Conservation (phyloP, 495 filamentous ascomycete genomes). For the Recurvomyces mirabilis region DNA sequence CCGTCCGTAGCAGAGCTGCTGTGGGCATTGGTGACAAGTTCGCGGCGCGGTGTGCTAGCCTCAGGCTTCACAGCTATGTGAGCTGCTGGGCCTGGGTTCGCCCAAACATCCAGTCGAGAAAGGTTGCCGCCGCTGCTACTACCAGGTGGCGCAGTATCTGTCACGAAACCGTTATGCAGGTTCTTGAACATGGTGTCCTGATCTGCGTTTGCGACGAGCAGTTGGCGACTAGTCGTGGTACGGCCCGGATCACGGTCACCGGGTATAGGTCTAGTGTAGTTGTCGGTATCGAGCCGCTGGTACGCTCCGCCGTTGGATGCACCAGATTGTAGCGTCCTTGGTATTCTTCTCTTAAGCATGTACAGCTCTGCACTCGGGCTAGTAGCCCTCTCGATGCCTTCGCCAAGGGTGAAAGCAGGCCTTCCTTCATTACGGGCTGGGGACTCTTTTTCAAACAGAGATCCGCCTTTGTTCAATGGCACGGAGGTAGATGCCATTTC, state of each 20-base stretch:
- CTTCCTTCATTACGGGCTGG: background rate
- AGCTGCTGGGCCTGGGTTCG: too few species aligned
- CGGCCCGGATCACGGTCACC: background rate
- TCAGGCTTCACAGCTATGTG: too few species aligned
- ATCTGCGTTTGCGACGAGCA: background rate
- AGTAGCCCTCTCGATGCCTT: background rate
- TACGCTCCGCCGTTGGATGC: slow-evolving; percentile 15
- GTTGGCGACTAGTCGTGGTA: background rate
- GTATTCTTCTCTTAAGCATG: slow-evolving; percentile 13
- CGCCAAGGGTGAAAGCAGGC: slow-evolving; percentile 1
- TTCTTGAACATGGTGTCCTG: background rate
- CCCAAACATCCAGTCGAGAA: too few species aligned
- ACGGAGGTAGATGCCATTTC: slow-evolving; percentile 12
- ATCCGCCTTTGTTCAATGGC: background rate
- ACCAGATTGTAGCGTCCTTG: slow-evolving; percentile 6
- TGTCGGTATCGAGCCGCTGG: slow-evolving; percentile 7
- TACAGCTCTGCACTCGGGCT: slow-evolving; percentile 8
- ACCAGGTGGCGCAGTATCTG: background rate
- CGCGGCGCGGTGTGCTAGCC: too few species aligned
- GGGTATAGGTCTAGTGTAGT: background rate
- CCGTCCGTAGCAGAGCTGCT: too few species aligned
- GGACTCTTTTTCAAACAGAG: background rate
- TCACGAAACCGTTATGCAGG: background rate
- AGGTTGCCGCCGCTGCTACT: too few species aligned
- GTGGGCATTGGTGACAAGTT: too few species aligned